Conservation (phyloP, 179 eudicot genomes). For the Camellia oleifera region DNA sequence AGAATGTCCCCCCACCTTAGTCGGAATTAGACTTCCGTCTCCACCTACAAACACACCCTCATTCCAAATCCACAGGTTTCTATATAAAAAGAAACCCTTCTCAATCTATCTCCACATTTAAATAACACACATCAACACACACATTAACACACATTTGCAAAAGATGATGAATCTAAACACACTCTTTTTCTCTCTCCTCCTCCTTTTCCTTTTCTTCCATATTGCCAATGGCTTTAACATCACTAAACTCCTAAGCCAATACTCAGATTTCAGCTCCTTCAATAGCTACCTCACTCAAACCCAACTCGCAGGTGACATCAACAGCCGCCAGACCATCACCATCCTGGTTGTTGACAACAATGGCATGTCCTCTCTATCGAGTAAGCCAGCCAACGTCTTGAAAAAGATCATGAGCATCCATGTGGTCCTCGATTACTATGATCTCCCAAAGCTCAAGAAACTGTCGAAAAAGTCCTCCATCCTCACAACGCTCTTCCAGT, state of each 20-base stretch:
- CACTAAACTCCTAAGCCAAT: slow-evolving; percentile 24
- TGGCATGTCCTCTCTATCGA: slow-evolving; percentile 23
- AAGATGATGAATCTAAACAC: slow-evolving; percentile 17
- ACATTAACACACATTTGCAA: too few species aligned
- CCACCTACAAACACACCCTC: background rate
- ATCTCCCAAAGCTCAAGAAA: slow-evolving; percentile 22
- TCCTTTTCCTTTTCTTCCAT: slow-evolving; percentile 15
- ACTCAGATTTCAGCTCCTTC: slow-evolving; percentile 34
- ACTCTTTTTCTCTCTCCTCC: slow-evolving; percentile 10
- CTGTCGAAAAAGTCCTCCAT: slow-evolving; percentile 3
- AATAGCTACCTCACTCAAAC: slow-evolving; percentile 32
- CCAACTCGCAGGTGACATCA: slow-evolving; percentile 22
- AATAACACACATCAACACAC: too few species aligned
- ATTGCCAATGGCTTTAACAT: slow-evolving; percentile 31
- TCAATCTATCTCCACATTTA: background rate
- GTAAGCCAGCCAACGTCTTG: slow-evolving; percentile 17
- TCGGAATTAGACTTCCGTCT: background rate
- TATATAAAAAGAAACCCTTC: background rate
- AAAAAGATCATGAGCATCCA: slow-evolving; percentile 34
- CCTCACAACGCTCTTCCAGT: slow-evolving; percentile 33
- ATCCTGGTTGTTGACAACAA: slow-evolving; percentile 28
- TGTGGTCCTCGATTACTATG: slow-evolving; percentile 38
- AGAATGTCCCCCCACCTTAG: background rate
- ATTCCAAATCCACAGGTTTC: background rate
- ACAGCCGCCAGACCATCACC: slow-evolving; percentile 31